These are phyloP conservation scores for Thermomyces lanuginosus DNA, from an alignment of 2,329 filamentous ascomycete genomes.

Conservation along the genomic window DNA sequence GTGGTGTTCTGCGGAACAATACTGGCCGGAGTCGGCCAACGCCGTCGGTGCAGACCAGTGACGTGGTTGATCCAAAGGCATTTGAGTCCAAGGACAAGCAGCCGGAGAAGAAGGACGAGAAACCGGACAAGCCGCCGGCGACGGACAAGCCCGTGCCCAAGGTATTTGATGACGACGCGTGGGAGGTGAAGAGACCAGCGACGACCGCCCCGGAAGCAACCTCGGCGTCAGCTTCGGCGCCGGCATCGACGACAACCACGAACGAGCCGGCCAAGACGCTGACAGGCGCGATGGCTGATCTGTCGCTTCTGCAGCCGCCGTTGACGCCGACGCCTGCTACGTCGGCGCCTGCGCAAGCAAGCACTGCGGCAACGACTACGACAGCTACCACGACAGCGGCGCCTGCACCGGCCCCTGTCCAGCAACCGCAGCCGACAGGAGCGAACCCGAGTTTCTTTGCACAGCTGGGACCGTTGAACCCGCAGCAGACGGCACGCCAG, in stretches of 20 bases:
- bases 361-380: conserved; percentile 25
- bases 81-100: conserved; percentile 51
- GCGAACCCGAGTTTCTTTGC: conserved; percentile 7
- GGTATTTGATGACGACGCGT: conserved; percentile 92
- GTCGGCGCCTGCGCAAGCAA: conserved; percentile 24
- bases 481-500: conserved; percentile 35
- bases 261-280: conserved; percentile 30
- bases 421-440: conserved; percentile 20
- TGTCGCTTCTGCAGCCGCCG: conserved; percentile 47
- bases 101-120: conserved; percentile 25
- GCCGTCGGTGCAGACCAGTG: conserved; percentile 68
- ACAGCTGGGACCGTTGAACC: conserved; percentile 10
- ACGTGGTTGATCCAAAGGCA: conserved; percentile 73
- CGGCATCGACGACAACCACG: conserved; percentile 18
- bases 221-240: conserved; percentile 19
- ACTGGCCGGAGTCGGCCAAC: conserved; percentile 66
- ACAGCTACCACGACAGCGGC: conserved; percentile 18
- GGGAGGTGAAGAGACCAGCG: conserved; percentile 68
- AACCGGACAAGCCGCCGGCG: conserved; percentile 32
- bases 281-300: conserved; percentile 53
- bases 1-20: conserved; percentile 83
- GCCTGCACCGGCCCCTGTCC: conserved; percentile 28
- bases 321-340: conserved; percentile 37
- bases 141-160: conserved; percentile 34
- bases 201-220: conserved; percentile 10